phyloP scores from a whole-genome alignment of 441 rosid genomes.

The Theobroma grandiflorum region DNA sequence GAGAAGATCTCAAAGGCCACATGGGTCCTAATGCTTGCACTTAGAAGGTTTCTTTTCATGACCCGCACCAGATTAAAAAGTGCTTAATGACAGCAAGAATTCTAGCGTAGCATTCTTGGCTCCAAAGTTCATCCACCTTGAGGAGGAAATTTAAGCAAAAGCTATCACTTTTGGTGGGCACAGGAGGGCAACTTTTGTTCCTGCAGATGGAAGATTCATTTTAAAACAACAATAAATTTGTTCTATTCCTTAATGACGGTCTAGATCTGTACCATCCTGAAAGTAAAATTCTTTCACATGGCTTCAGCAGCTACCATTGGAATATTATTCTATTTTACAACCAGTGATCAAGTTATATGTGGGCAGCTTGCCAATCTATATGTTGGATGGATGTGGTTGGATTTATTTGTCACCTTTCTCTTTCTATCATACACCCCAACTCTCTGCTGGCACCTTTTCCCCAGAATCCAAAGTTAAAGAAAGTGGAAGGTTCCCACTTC shows the following conservation, averaged over 20 bases:
- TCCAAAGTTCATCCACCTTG: not conserved
- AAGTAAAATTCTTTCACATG: not conserved
- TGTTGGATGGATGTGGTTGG: not conserved
- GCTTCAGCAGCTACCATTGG: not conserved
- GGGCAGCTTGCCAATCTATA: not conserved
- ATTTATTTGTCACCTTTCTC: not conserved
- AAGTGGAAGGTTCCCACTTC: not conserved
- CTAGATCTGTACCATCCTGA: not conserved
- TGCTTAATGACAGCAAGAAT: constrained; percentile 25
- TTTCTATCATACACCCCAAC: not conserved
- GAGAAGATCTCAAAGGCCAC: constrained; percentile 85
- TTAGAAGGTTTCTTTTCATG: constrained; percentile 50
- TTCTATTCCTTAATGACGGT: constrained; percentile 20
- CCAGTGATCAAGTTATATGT: not conserved
- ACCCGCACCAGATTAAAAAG: constrained; percentile 45
- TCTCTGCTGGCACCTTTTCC: not conserved
- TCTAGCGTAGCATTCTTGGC: not conserved
- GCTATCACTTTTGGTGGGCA: constrained; percentile 3
- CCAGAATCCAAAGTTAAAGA: no score
- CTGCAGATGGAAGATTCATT: constrained; percentile 3
- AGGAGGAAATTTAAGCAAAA: constrained; percentile 13
- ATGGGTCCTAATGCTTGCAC: constrained; percentile 78
- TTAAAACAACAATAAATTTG: not conserved
- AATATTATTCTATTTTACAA: not conserved
- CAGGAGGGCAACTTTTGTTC: constrained; percentile 8